phyloP scores from a whole-genome alignment of 2,329 filamentous ascomycete species.

The Aspergillus tamarii region DNA sequence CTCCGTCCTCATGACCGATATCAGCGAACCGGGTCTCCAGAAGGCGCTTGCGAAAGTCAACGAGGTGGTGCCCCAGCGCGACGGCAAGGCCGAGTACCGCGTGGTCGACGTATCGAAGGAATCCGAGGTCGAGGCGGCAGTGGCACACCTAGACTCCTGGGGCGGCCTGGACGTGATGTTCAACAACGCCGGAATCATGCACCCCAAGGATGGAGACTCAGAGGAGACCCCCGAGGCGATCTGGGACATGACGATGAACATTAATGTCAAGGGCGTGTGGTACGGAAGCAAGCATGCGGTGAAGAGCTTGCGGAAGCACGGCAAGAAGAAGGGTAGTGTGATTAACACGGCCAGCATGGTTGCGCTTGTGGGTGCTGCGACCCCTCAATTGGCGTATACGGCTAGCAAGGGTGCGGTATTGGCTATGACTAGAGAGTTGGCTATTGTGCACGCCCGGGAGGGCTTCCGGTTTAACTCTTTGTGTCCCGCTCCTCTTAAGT shows the following conservation, averaged over 20 bases:
- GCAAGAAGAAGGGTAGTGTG: slow-evolving; percentile 77
- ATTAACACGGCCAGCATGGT: slow-evolving; percentile 94
- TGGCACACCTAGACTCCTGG: slow-evolving; percentile 78
- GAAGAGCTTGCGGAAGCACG: slow-evolving; percentile 74
- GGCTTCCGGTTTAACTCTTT: slow-evolving; percentile 88
- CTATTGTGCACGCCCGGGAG: slow-evolving; percentile 89
- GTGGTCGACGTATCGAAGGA: slow-evolving; percentile 80
- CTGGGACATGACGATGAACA: slow-evolving; percentile 90
- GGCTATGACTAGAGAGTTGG: slow-evolving; percentile 85
- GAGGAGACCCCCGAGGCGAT: slow-evolving; percentile 84
- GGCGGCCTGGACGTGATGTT: slow-evolving; percentile 90
- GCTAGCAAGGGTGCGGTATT: slow-evolving; percentile 92
- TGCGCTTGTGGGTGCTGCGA: slow-evolving; percentile 82
- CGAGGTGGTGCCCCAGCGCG: slow-evolving; percentile 63
- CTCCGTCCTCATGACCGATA: slow-evolving; percentile 81
- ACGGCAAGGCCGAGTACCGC: slow-evolving; percentile 31
- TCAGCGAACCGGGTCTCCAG: slow-evolving; percentile 76
- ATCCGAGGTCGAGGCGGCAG: slow-evolving; percentile 71
- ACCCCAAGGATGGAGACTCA: slow-evolving; percentile 77
- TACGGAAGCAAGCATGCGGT: slow-evolving; percentile 92
- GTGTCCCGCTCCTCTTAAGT: slow-evolving; percentile 88
- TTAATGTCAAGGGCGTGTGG: slow-evolving; percentile 99
- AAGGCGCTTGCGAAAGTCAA: slow-evolving; percentile 76
- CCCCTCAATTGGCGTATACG: slow-evolving; percentile 89
- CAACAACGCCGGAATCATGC: slow-evolving; percentile 99